Evolutionary conservation across 352 stramenopile species (phyloP).

Genomic region (Phytophthora parvispora): DNA sequence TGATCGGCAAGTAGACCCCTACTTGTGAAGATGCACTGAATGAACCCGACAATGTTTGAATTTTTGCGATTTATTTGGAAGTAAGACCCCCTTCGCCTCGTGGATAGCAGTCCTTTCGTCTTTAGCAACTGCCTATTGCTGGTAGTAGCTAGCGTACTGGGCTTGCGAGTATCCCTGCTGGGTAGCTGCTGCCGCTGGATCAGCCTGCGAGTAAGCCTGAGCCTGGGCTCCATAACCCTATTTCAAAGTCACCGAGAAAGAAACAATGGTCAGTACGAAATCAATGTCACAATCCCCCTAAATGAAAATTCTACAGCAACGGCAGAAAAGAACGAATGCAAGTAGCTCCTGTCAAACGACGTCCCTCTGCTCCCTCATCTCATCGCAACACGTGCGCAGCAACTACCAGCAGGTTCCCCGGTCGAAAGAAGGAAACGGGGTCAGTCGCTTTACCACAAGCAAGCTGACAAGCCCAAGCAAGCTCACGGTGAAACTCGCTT

Average conservation of each 20-base stretch:
- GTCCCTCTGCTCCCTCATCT: slow-evolving; percentile 32
- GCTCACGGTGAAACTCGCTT: slow-evolving; percentile 24
- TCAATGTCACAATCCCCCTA: slow-evolving; percentile 10
- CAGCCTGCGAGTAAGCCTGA: slow-evolving; percentile 57
- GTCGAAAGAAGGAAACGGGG: slow-evolving; percentile 40
- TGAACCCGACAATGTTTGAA: slow-evolving; percentile 7
- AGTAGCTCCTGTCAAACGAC: slow-evolving; percentile 38
- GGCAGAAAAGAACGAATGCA: slow-evolving; percentile 34
- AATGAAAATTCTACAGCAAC: slow-evolving; percentile 21
- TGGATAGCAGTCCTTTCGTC: not conserved
- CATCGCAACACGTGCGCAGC: slow-evolving; percentile 34
- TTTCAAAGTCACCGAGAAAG: slow-evolving; percentile 15
- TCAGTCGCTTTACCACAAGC: slow-evolving; percentile 28
- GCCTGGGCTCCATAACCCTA: slow-evolving; percentile 68
- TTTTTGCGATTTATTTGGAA: slow-evolving; percentile 11
- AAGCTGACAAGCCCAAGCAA: slow-evolving; percentile 23
- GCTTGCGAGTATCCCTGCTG: slow-evolving; percentile 59
- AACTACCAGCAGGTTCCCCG: slow-evolving; percentile 30
- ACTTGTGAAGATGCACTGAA: slow-evolving; percentile 8
- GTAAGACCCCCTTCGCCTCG: not conserved
- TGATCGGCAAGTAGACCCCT: slow-evolving; percentile 75
- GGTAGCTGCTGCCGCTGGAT: slow-evolving; percentile 27
- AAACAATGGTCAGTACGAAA: slow-evolving; percentile 24
- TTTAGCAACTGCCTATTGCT: slow-evolving; percentile 46
- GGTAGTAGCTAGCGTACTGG: slow-evolving; percentile 79